Conservation (phyloP, 768 basidiomycete genomes). For the Macrolepiota dolichaula region DNA sequence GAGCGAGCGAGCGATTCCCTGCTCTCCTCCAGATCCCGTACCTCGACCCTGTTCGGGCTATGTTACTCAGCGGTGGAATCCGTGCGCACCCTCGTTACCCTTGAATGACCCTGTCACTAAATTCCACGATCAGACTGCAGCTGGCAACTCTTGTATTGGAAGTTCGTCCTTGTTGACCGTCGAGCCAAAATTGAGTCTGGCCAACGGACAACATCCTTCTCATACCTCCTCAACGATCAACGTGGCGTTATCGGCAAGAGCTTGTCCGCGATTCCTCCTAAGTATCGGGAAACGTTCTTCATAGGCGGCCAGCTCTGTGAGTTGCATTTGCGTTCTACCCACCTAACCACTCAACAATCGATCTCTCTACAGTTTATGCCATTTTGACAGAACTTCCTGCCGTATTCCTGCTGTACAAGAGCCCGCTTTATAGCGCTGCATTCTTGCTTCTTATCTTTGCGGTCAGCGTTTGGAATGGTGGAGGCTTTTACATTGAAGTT, state of each 20-base stretch:
- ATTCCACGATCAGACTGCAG: conserved; percentile 63
- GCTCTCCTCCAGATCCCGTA: conserved; percentile 70
- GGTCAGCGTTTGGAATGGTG: conserved; percentile 95
- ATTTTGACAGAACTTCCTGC: conserved; percentile 85
- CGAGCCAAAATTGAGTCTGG: conserved; percentile 89
- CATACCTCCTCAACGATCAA: conserved; percentile 85
- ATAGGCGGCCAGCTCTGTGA: conserved; percentile 82
- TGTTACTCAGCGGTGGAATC: conserved; percentile 77
- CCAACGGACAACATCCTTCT: conserved; percentile 86
- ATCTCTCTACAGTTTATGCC: conserved; percentile 59
- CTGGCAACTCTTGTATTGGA: conserved; percentile 96
- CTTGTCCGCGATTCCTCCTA: conserved; percentile 55
- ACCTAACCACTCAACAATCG: background rate
- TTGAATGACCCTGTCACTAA: conserved; percentile 11
- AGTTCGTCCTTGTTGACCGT: conserved; percentile 89
- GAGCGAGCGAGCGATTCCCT: conserved; percentile 79
- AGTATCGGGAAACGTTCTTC: conserved; percentile 68
- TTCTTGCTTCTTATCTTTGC: conserved; percentile 81
- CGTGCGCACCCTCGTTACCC: conserved; percentile 53
- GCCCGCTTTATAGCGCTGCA: conserved; percentile 67
- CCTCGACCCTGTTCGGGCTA: conserved; percentile 64
- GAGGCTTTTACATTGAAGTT: conserved; percentile 94
- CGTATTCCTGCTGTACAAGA: conserved; percentile 80
- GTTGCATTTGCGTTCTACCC: conserved; percentile 18
- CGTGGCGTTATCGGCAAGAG: conserved; percentile 76